Evolutionary conservation across 352 stramenopile species (phyloP).

Genomic region (Pythium inflatum): DNA sequence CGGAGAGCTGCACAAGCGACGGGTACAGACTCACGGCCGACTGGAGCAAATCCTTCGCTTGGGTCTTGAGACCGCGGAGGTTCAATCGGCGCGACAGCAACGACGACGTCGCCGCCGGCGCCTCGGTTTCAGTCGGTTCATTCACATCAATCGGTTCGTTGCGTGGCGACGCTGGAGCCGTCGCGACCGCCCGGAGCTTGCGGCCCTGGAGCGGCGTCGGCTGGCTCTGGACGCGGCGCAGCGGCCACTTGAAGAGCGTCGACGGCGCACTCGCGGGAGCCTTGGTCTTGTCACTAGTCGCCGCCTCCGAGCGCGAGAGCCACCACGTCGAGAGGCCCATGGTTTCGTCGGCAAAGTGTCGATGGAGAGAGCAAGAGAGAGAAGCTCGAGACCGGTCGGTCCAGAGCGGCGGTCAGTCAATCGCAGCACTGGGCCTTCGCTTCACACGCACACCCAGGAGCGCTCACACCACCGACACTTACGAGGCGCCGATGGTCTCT

Average conservation of each 20-base stretch:
- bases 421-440: not conserved
- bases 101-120: too few species aligned
- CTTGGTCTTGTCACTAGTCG: conserved; percentile 25
- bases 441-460: conserved; percentile 3
- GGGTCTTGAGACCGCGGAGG: conserved; percentile 27
- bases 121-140: too few species aligned
- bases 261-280: not conserved
- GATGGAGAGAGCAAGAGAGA: conserved; percentile 3
- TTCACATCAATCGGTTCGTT: conserved; percentile 14
- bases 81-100: conserved; percentile 23
- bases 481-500: not conserved
- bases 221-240: conserved; percentile 33
- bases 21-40: conserved; percentile 34
- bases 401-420: not conserved
- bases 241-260: conserved; percentile 27
- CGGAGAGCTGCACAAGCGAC: conserved; percentile 34
- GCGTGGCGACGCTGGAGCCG: conserved; percentile 1
- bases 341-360: not conserved
- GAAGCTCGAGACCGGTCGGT: not conserved
- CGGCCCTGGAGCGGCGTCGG: conserved; percentile 16
- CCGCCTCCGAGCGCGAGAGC: conserved; percentile 23
- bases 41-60: conserved; percentile 35
- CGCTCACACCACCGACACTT: not conserved
- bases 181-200: conserved; percentile 25
- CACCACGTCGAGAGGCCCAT: conserved; percentile 37